Base-by-base conservation (phyloP, 1,284 basidiomycete species). In the Leccinum fallax region DNA sequence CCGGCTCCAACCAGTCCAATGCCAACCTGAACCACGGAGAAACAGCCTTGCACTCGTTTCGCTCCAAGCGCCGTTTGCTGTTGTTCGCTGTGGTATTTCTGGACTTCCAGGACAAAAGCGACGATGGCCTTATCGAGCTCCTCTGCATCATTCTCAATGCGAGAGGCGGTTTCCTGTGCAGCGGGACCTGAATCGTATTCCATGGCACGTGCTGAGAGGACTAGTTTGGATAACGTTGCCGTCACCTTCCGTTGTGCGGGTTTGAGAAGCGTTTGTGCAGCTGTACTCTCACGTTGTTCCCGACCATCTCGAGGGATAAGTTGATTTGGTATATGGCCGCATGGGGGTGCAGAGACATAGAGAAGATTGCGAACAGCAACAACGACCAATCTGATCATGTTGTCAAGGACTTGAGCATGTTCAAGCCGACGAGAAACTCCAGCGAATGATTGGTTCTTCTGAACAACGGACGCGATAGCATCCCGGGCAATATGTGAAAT, bases 241-340 rank as follows among this genome's bases (percentile, higher is more conserved):
- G 90, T 91, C 30, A 92, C 89, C 68, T 90, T 90, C 48, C 89
- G 81, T 63, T 92, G 90, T 0, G 86, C 85, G 16, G 87, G 86
- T 73, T 91, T 91, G 40, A 91, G 78, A 7, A 89, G 77, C 3
- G 86, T 81, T 66, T 85, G 84, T 0, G 83, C 77, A 6, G 80
- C 74, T 11, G 81, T 75, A 24, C 79, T 76, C 19, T 80, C 72
- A 56, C 77, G 75, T 30, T 74, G 70, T 61, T 84, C 80, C 55
- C 79, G 80, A 10, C 77, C 75, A 61, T 81, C 82, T 13, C 77
- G 82, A 38, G 84, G 84, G 57, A 89, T 80, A 28, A 88, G 75
- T 63, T 81, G 81, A 48, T 71, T 78, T 19, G 88, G 84, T 58
- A 90, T 83, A 67, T 89, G 86, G 30, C 83, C 82, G 2, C 84